phyloP scores from a whole-genome alignment of 2,329 filamentous ascomycete genomes.

The Didymella sp. region DNA sequence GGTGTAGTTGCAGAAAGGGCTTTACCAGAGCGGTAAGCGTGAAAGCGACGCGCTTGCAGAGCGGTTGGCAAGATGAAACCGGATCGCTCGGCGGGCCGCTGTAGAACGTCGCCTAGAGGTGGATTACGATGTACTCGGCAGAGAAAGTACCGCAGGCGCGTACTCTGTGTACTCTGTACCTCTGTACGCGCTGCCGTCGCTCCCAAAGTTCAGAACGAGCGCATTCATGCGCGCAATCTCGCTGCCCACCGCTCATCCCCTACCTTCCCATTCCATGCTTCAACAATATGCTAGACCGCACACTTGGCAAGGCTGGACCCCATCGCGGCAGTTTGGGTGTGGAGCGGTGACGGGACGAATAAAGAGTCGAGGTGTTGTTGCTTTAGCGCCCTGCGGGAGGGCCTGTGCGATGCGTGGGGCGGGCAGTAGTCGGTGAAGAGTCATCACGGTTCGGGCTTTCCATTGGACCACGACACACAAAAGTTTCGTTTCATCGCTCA shows the following conservation, averaged over 20 bases:
- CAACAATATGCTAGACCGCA: slow-evolving; percentile 1
- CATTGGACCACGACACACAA: slow-evolving; percentile 42
- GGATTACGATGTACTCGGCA: slow-evolving; percentile 11
- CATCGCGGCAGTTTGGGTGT: slow-evolving; percentile 42
- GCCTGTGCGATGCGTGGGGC: slow-evolving; percentile 26
- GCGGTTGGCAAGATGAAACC: slow-evolving; percentile 50
- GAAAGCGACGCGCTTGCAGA: slow-evolving; percentile 45
- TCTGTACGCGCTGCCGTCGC: slow-evolving; percentile 1
- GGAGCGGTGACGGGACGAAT: slow-evolving; percentile 39
- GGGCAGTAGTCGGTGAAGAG: slow-evolving; percentile 36
- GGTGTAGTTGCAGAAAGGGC: slow-evolving; percentile 33
- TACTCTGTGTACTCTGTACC: slow-evolving; percentile 15
- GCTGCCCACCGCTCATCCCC: slow-evolving; percentile 10
- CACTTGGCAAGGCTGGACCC: slow-evolving; percentile 15
- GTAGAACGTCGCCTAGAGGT: slow-evolving; percentile 17
- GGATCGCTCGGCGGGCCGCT: slow-evolving; percentile 25
- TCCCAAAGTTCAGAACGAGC: background rate
- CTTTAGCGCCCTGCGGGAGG: slow-evolving; percentile 39
- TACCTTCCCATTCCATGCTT: slow-evolving; percentile 12
- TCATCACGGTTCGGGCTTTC: slow-evolving; percentile 34
- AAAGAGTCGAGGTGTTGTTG: slow-evolving; percentile 37
- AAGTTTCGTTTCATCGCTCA: slow-evolving; percentile 45
- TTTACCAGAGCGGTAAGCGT: slow-evolving; percentile 30
- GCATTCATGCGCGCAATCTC: background rate
- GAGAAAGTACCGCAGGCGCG: slow-evolving; percentile 16